Evolutionary conservation across 768 basidiomycete genomes (phyloP), one percentile per base, ranked within the genome.

Genomic region (Termitomyces titanicus): DNA sequence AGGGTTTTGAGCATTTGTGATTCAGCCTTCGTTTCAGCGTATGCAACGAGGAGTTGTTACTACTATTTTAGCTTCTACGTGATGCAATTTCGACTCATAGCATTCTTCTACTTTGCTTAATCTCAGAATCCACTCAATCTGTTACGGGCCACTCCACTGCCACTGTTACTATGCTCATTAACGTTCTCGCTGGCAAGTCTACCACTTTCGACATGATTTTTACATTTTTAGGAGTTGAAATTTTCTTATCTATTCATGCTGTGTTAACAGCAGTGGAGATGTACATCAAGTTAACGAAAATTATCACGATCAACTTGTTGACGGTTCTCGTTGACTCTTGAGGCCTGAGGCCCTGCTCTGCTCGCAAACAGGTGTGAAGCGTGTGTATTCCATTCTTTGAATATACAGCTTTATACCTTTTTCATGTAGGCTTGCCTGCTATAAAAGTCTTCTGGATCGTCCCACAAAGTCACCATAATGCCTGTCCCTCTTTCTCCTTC

Each of bases 311-410:
- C n/a, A 22, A 27, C 44, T 29, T 38, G 20, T 24, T n/a, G 29
- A 17, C 9, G 22, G 18, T 8, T 37, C 22, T 34, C 20, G 18
- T 13, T 45, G 20, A 25, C n/a, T n/a, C n/a, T n/a, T n/a, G n/a
- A n/a, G n/a, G n/a, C n/a, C n/a, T n/a, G n/a, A n/a, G n/a, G n/a
- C n/a, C n/a, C n/a, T n/a, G 25, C 22, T n/a, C 39, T 13, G n/a
- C 20, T 35, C 8, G 18, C 34, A 43, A 50, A 20, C 42, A 54
- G 57, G 52, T 58, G 57, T 59, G 27, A 20, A 49, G 20, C 20
- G 1, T n/a, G 10, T 15, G 33, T 47, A 1, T 47, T 51, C 31
- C 53, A 25, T 50, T 40, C 20, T 31, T 15, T 50, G 12, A 25
- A 29, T 3, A 40, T 27, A 47, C 57, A 52, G 24, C 50, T 52